Evolutionary conservation across 805 yeast species (phyloP), one percentile per base, ranked within the genome.

Genomic region (Blastobotrys parvus): DNA sequence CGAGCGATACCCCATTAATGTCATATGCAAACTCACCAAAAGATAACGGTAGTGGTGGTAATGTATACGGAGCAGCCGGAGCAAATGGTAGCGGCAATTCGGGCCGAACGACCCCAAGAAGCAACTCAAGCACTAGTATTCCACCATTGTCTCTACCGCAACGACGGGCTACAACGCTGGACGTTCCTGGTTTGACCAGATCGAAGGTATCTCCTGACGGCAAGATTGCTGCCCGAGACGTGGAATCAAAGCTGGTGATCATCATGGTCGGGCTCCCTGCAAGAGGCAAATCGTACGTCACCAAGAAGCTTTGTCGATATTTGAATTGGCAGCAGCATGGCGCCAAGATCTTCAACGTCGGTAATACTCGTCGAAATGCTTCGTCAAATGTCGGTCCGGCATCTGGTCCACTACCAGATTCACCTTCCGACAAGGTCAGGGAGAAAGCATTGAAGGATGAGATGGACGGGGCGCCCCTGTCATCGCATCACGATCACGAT

Each of bases 201-300:
- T 80, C 89, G 1, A 78, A 83, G 47, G 75, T 75, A 2, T 77
- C 88, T 0, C 92, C 94, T 0, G 90, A 85, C 58, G 64, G 67
- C n/a, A 54, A 53, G 27, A 62, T 62, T 20, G 58, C 65, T 23
- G 56, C 59, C 29, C 48, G 67, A 41, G 96, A 87, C 56, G 79
- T 83, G 3, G 90, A 87, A 1, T 77, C 88, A 11, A 83, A 87
- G 57, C 71, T 90, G 42, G 94, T 90, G 13, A 86, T 90, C 46
- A 94, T 92, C 16, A 90, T 90, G 97, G 96, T 90, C 13, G 98
- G 98, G 1, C 55, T 69, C 37, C 97, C 97, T 0, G 97, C 97
- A 0, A 70, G 97, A 43, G 98, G 98, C 2, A 90, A 90, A 61
- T 83, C 94, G 1, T 92, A 89, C 60, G 78, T 90, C 49, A 87